Evolutionary conservation across 1,139 yeast genomes (phyloP), one percentile per base, ranked within the genome.

Genomic region (Lizanozyma gosingica): DNA sequence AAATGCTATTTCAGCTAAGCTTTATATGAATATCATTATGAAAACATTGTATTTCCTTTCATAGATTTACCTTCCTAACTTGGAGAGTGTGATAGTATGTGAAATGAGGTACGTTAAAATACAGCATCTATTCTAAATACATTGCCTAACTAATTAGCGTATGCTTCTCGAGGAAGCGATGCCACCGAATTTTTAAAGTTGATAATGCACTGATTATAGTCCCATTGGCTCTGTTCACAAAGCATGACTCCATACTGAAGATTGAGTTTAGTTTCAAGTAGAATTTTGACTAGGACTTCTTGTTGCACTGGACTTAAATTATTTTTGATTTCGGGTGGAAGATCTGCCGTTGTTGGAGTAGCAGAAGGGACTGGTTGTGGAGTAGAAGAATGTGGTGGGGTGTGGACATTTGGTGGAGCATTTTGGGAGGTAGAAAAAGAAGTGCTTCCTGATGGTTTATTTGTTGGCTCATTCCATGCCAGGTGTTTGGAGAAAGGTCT

Each of bases 151-250:
- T 22, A 22, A 29, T 14, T 36, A 27, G 43, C 39, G 41, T 52
- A 70, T 2, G 76, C 76, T 29, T 68, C 73, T 35, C 65, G 59
- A 3, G 76, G 76, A 37, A 71, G 60, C 11, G 71, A 57, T 2
- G 60, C 62, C 16, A 59, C 71, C 32, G 87, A 82, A 49, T 75
- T 79, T 51, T 79, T 77, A 62, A 90, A 92, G 46, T 86, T 80
- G 38, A 71, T 71, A 17, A 78, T 66, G 35, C 96, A 90, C 43
- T 67, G 73, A 38, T 76, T 80, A 51, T 77, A 80, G 59, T 86
- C 83, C 90, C 95, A 90, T 42, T 77, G 73, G 52, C 95, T 87
- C 58, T 88, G 96, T 55, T 88, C 90, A 41, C 92, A 83, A 39
- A 94, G 73, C 87, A 90, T 78, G 33, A 80, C 63, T 1, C 94